Evolutionary conservation across 1,284 basidiomycete species (phyloP).

Genomic region (Neonothopanus nambi): DNA sequence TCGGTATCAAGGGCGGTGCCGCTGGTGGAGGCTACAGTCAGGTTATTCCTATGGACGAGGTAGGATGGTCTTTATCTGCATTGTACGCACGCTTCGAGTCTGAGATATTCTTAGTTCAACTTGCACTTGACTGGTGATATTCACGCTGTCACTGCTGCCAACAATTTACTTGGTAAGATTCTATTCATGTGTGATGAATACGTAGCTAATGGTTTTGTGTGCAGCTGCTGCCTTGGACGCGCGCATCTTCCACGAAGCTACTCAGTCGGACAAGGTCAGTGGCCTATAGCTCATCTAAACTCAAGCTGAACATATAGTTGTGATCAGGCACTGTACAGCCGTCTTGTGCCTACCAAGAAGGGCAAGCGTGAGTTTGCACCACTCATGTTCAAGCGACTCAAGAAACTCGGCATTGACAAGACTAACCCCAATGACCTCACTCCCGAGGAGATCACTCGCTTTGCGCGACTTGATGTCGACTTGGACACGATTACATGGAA

Average conservation of each 20-base stretch:
- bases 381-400: slow-evolving; percentile 92
- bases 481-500: slow-evolving; percentile 96
- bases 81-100: not conserved
- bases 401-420: slow-evolving; percentile 96
- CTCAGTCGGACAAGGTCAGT: slow-evolving; percentile 86
- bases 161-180: slow-evolving; percentile 83
- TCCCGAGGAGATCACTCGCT: slow-evolving; percentile 87
- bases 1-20: slow-evolving; percentile 99
- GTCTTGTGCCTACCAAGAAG: slow-evolving; percentile 92
- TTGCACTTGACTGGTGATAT: slow-evolving; percentile 98
- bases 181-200: not conserved
- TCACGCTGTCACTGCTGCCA: slow-evolving; percentile 96
- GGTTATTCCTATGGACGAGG: slow-evolving; percentile 99
- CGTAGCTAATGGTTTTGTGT: slow-evolving; percentile 18
- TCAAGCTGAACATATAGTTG: not conserved
- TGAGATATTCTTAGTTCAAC: slow-evolving; percentile 70
- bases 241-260: slow-evolving; percentile 97
- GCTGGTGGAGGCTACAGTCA: slow-evolving; percentile 99
- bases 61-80: slow-evolving; percentile 33
- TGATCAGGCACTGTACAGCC: slow-evolving; percentile 78
- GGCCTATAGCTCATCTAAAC: not conserved
- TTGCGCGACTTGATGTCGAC: slow-evolving; percentile 93
- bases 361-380: slow-evolving; percentile 94
- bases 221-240: slow-evolving; percentile 96
- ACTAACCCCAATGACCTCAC: slow-evolving; percentile 92